Base-by-base conservation (phyloP, 176 grass and related monocot species). In the Oryza brachyantha region DNA sequence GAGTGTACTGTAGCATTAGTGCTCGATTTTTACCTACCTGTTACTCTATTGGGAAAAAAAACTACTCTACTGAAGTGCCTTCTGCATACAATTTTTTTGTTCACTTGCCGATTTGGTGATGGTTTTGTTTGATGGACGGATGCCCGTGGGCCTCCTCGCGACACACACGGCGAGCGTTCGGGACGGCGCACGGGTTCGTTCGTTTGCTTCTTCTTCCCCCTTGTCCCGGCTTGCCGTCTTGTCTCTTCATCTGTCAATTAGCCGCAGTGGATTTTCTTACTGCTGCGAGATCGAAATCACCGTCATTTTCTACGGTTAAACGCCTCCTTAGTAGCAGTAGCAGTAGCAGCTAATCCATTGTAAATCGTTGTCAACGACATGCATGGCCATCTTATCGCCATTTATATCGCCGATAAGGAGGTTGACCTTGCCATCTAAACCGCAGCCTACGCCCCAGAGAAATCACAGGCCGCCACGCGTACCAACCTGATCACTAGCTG, bases 361-460 rank as follows among this genome's bases (percentile, higher is more conserved):
- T 41, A 38, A 41, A 42, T 36, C 52, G 10, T n/a, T 75, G 76
- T 48, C 86, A 63, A 75, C 70, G 70, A 8, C 86, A 48, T 84
- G 86, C 63, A 68, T 88, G 80, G 48, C 66, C 78, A 91, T 89
- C 36, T 61, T 52, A 29, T 79, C 75, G 66, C 38, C 72, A 35
- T 37, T 42, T 27, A 12, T 45, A 32, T 66, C 35, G 43, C 79
- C 40, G 67, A 67, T 61, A 71, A 66, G 3, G 36, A 83, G 64
- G 73, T 29, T 78, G 79, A 83, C 48, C 48, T 1, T 38, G 70
- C 68, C 54, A 38, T 73, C 14, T 10, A 64, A 64, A 81, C 68
- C 41, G 40, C 59, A n/a, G 22, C 27, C 45, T 10, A 52, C 35
- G 48, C 28, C 21, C 40, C 37, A 3, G 24, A 6, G 10, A n/a